A percentile compares a stretch with the other conserved stretches of the same genome.
Evolutionary conservation across 148 eudicot genomes (phyloP).

Genomic region (Dianthus caryophyllus): DNA sequence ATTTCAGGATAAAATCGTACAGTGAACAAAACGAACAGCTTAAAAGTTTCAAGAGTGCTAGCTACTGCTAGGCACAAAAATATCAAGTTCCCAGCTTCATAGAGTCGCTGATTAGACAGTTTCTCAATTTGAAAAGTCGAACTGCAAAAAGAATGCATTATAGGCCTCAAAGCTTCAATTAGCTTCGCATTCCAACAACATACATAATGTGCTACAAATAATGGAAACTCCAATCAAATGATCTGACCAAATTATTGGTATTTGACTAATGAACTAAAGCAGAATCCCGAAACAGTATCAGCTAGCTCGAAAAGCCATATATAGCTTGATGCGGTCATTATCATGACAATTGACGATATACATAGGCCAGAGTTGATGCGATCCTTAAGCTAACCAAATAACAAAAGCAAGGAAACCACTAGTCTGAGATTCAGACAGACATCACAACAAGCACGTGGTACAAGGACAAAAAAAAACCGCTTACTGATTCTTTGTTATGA

Average conservation of each 20-base stretch:
- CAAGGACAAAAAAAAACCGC: no score
- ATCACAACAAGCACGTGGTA: no score
- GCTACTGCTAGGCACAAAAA: background rate
- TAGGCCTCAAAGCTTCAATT: background rate
- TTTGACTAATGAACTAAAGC: background rate
- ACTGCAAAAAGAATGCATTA: background rate
- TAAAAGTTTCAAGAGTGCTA: slow-evolving; percentile 3
- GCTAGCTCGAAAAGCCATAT: background rate
- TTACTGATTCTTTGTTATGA: no score
- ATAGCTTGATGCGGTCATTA: background rate
- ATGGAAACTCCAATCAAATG: background rate
- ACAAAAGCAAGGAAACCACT: background rate
- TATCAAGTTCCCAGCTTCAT: no score
- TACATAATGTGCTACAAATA: background rate
- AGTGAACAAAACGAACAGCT: background rate
- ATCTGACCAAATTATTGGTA: background rate
- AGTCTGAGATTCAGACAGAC: no score
- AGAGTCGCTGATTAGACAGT: no score
- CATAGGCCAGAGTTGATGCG: background rate
- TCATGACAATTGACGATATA: background rate
- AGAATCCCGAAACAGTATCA: background rate
- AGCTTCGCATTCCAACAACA: background rate
- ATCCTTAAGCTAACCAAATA: background rate
- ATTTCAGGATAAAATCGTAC: background rate
- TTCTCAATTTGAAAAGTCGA: background rate